Percentiles rank a stretch among this genome's conserved stretches.
Conservation (phyloP, 345 rosid genomes). For the Raphanus sativus region DNA sequence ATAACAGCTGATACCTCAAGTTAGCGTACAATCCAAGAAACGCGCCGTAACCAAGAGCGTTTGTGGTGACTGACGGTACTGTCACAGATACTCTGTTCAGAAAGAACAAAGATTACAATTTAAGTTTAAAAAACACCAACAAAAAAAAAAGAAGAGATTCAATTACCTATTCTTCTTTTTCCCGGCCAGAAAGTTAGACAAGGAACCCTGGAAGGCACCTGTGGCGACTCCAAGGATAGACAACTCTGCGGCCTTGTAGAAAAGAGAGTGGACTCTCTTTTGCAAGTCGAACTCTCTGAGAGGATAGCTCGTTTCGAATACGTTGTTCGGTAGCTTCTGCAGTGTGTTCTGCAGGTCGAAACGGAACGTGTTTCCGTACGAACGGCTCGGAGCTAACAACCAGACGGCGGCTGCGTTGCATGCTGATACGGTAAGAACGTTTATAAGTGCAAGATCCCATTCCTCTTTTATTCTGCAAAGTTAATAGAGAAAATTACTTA, state of each 20-base stretch:
- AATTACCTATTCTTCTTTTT: conserved; percentile 65
- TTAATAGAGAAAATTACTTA: no score
- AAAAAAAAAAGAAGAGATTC: not conserved
- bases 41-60: conserved; percentile 84
- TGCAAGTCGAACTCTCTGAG: conserved; percentile 85
- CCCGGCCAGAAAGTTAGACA: conserved; percentile 64
- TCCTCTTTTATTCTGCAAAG: conserved; percentile 78
- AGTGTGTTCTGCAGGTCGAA: conserved; percentile 90
- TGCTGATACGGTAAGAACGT: conserved; percentile 74
- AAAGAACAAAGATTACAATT: conserved; percentile 6
- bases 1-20: conserved; percentile 76
- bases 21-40: conserved; percentile 88
- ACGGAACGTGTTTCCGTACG: conserved; percentile 86
- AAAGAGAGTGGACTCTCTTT: conserved; percentile 81
- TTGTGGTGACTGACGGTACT: conserved; percentile 62
- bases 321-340: conserved; percentile 93
- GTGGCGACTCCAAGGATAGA: conserved; percentile 72
- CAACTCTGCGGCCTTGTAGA: conserved; percentile 87
- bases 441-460: conserved; percentile 93
- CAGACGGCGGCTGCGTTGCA: conserved; percentile 89
- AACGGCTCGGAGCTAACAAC: conserved; percentile 92
- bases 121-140: not conserved
- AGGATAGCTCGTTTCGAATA: conserved; percentile 90
- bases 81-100: conserved; percentile 74
- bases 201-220: conserved; percentile 81